These are phyloP conservation scores for Trichomonas vaginalis DNA, from an alignment of 208 protist species.

Conservation along the genomic window DNA sequence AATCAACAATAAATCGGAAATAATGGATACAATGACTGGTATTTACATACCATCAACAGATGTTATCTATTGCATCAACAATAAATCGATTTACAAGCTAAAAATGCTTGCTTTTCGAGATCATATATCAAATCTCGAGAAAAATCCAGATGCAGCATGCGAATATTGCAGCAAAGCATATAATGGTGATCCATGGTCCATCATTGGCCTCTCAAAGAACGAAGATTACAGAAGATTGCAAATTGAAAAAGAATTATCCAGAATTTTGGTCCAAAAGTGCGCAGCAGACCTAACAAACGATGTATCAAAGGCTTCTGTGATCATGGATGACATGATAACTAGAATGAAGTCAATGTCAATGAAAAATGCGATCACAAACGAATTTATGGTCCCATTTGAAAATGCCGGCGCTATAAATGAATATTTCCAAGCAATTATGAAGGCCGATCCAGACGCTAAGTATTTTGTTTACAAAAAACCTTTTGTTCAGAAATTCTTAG, in stretches of 20 bases:
- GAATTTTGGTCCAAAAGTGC: not conserved
- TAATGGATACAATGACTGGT: no score
- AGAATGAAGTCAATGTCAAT: not conserved
- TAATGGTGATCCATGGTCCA: not conserved
- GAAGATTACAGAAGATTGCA: not conserved
- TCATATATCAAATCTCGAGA: no score
- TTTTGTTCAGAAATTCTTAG: not conserved
- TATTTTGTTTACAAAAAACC: not conserved
- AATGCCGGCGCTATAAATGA: not conserved
- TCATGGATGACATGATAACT: not conserved
- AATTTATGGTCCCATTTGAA: not conserved
- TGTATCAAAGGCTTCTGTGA: not conserved
- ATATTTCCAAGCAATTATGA: not conserved
- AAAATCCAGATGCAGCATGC: not conserved
- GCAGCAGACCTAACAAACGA: not conserved
- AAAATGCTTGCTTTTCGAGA: no score
- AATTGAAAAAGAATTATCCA: not conserved
- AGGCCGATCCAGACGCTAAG: not conserved
- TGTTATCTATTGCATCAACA: no score
- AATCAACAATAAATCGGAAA: no score
- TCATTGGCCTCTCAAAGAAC: not conserved
- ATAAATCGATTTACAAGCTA: no score
- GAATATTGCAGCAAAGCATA: not conserved
- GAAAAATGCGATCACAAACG: not conserved
- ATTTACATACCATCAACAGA: no score